Evolutionary conservation across 192 early-diverging fungal species (phyloP).

Genomic region (Podochytrium sp.): DNA sequence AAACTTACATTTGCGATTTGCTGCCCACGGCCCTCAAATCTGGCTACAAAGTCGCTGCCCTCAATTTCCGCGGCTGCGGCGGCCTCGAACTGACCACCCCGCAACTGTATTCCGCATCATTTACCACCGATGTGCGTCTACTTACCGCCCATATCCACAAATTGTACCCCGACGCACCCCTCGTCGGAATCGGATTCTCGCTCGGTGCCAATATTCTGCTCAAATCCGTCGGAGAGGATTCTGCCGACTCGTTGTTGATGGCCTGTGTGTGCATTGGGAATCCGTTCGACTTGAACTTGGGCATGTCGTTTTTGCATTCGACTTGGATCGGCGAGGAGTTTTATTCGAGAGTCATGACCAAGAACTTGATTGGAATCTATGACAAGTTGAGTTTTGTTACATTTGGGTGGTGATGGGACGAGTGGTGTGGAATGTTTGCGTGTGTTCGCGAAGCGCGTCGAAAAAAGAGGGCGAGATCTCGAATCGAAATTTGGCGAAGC

Average conservation of each 20-base stretch:
- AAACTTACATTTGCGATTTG: conserved; percentile 82
- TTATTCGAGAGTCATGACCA: conserved; percentile 63
- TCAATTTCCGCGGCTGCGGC: conserved; percentile 91
- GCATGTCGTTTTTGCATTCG: conserved; percentile 51
- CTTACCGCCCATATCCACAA: conserved; percentile 59
- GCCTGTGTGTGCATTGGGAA: conserved; percentile 83
- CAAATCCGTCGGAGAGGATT: conserved; percentile 89
- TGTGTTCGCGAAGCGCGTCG: too few species aligned
- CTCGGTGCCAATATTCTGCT: conserved; percentile 91
- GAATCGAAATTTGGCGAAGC: too few species aligned
- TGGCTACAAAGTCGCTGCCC: conserved; percentile 76
- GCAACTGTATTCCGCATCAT: conserved; percentile 80
- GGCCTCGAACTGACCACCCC: conserved; percentile 76
- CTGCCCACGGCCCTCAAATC: conserved; percentile 39
- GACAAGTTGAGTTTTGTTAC: conserved; percentile 19
- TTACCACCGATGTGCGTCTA: conserved; percentile 78
- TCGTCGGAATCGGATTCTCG: conserved; percentile 87
- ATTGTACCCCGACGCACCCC: conserved; percentile 61
- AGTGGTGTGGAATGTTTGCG: too few species aligned
- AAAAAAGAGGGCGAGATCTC: too few species aligned
- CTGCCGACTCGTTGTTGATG: conserved; percentile 71
- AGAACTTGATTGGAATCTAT: conserved; percentile 57
- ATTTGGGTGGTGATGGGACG: too few species aligned
- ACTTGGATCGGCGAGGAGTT: conserved; percentile 59
- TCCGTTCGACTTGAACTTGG: conserved; percentile 78